A percentile compares a stretch with the other conserved stretches of the same genome.
Evolutionary conservation across 805 yeast species (phyloP).

Genomic region (Danielozyma ontarioensis): DNA sequence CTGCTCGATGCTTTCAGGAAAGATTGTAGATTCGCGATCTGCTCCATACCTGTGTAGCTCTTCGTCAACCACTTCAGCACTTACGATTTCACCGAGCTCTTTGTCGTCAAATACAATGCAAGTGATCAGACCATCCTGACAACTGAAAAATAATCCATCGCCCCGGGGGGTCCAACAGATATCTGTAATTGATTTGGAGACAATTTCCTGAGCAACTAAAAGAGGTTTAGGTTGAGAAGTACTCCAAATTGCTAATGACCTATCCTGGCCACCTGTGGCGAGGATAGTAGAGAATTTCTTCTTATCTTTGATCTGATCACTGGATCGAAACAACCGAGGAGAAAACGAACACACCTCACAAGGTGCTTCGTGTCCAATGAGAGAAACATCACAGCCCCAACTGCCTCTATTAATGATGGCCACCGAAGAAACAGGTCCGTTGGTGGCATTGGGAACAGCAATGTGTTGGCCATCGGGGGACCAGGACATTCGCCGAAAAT

Average conservation of each 20-base stretch:
- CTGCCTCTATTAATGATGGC: constrained; percentile 70
- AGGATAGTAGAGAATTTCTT: constrained; percentile 55
- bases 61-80: constrained; percentile 56
- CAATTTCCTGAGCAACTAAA: constrained; percentile 71
- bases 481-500: constrained; percentile 84
- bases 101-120: constrained; percentile 55
- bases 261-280: constrained; percentile 97
- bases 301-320: constrained; percentile 4
- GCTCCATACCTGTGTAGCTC: constrained; percentile 83
- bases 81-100: constrained; percentile 63
- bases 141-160: constrained; percentile 61
- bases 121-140: constrained; percentile 80
- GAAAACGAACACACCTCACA: constrained; percentile 76
- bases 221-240: constrained; percentile 74
- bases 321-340: constrained; percentile 56
- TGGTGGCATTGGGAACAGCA: constrained; percentile 81
- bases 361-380: constrained; percentile 82
- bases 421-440: constrained; percentile 75
- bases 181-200: constrained; percentile 78
- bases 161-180: constrained; percentile 88
- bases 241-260: constrained; percentile 83
- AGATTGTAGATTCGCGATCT: constrained; percentile 74
- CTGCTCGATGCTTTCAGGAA: constrained; percentile 85
- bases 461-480: constrained; percentile 86
- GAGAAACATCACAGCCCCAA: constrained; percentile 71